phyloP scores from a whole-genome alignment of 768 basidiomycete species.

The Cyathus striatus region DNA sequence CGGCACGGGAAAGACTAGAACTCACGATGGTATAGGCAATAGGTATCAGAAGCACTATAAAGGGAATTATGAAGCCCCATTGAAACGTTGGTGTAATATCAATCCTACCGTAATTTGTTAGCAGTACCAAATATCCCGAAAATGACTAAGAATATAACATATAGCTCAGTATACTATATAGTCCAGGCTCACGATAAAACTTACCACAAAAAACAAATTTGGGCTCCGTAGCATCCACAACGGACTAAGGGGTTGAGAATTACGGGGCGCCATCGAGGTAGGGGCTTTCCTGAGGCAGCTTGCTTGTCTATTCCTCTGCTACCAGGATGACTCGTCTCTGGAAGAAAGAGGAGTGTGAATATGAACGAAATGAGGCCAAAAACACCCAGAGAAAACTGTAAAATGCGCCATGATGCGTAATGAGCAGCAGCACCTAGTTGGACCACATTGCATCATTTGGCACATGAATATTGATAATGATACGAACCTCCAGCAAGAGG shows the following conservation, averaged over 20 bases:
- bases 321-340: slow-evolving; percentile 39
- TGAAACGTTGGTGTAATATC: no score
- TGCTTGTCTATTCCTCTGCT: neutral
- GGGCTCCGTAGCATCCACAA: slow-evolving; percentile 48
- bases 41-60: slow-evolving; percentile 44
- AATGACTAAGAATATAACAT: no score
- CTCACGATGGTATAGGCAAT: slow-evolving; percentile 39
- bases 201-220: slow-evolving; percentile 47
- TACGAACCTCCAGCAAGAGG: slow-evolving; percentile 42
- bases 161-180: no score
- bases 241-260: slow-evolving; percentile 53
- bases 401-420: slow-evolving; percentile 55
- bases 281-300: neutral
- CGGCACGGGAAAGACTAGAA: neutral
- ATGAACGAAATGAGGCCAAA: slow-evolving; percentile 30
- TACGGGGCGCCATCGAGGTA: slow-evolving; percentile 17
- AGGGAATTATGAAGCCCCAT: no score
- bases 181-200: no score
- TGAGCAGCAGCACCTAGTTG: slow-evolving; percentile 35
- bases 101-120: no score
- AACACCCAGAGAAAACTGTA: slow-evolving; percentile 38
- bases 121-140: no score
- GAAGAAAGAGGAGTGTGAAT: slow-evolving; percentile 34
- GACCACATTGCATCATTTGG: slow-evolving; percentile 1
- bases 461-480: neutral